Base-by-base conservation (phyloP, 2,329 filamentous ascomycete species). In the Pseudopyricularia cyperi region DNA sequence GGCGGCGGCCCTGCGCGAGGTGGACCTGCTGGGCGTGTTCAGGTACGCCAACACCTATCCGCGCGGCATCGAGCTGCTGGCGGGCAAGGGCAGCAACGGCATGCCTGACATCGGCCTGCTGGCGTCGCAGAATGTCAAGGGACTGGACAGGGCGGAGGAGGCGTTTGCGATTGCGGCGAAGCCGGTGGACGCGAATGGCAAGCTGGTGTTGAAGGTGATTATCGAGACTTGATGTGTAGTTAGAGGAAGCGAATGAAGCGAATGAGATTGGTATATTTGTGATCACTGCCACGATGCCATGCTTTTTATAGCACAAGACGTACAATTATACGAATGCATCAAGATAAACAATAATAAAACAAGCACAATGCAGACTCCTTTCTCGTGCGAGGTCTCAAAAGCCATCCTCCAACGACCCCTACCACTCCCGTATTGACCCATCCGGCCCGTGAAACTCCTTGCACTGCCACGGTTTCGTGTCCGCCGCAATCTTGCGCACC, bases 131-230 rank as follows among this genome's bases (percentile, higher is more conserved):
- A 71, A 79, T 7, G 85, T 80, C 63, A 72, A 75, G 55, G 84
- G 85, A 0, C 68, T 89, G 1, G 77, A 74, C 1, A 71, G 70
- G 32, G 81, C 83, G 11, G 73, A 74, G n/a, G 71, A 79, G 30
- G 86, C 85, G 0, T 89, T 90, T 59, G 76, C 79, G 48, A 83
- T 87, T 77, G 87, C 86, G 0, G 82, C 76, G 0, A 80, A 77
- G 65, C 80, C 83, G 11, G 81, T 82, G 61, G 86, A 90, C 57
- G 80, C 80, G 24, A 68, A 79, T 15, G 85, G 84, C 0, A 81
- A 80, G 11, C 65, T 89, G 57, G 84, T 90, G 7, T 70, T 90
- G 56, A 90, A 90, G 70, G 86, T 89, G 8, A 75, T 89, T 53
- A 72, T 81, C 22, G 71, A 80, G 52, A 72, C 71, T 46, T 51